Evolutionary conservation across 2,329 filamentous ascomycete species (phyloP).

Genomic region (Ophiostoma angusticollis): DNA sequence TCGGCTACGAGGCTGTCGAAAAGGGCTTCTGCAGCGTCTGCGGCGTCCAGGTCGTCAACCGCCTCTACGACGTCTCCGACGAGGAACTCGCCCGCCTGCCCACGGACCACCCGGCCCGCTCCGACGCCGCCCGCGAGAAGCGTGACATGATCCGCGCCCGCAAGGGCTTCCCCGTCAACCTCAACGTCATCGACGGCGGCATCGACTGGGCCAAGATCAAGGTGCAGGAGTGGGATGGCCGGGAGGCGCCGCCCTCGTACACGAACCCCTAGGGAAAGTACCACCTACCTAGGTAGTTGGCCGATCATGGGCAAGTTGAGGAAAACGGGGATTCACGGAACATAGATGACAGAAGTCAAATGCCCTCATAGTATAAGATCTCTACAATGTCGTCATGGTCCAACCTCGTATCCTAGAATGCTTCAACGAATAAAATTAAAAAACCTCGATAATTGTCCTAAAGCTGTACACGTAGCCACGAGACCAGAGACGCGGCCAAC

Average conservation of each 20-base stretch:
- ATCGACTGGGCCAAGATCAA: constrained; percentile 22
- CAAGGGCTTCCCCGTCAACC: constrained; percentile 27
- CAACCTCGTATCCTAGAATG: no score
- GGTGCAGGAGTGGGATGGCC: constrained; percentile 17
- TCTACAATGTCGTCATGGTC: no score
- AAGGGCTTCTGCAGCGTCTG: constrained; percentile 39
- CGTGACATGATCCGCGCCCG: constrained; percentile 4
- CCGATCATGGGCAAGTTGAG: no score
- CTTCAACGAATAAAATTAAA: no score
- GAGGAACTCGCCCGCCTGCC: constrained; percentile 25
- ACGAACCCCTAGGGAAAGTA: constrained; percentile 24
- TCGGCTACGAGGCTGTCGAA: constrained; percentile 19
- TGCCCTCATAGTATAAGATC: no score
- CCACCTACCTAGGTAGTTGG: neutral
- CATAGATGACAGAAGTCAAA: no score
- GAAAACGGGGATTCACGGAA: no score
- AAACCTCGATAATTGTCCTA: no score
- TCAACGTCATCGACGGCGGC: constrained; percentile 26
- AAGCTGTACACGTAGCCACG: no score
- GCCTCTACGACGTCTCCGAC: constrained; percentile 18
- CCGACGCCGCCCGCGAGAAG: neutral
- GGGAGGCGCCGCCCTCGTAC: constrained; percentile 21
- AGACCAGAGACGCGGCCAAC: no score
- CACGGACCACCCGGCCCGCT: constrained; percentile 15
- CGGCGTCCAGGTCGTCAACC: constrained; percentile 30